A percentile compares a stretch with the other conserved stretches of the same genome.
phyloP scores from a whole-genome alignment of 148 eudicot genomes.

The Vaccinium macrocarpon region DNA sequence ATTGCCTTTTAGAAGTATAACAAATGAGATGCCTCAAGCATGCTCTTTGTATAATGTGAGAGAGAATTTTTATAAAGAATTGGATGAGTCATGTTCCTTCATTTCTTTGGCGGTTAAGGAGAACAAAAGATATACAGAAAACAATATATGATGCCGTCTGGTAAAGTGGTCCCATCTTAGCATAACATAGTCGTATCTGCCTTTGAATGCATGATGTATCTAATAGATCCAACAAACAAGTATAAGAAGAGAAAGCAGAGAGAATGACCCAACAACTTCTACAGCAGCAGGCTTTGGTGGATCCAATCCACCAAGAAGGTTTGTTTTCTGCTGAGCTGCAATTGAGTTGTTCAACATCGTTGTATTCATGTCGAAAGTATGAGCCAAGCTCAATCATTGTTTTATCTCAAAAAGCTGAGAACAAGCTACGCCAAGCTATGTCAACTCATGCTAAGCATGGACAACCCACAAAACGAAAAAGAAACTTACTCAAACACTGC shows the following conservation, averaged over 20 bases:
- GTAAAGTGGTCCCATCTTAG: not conserved
- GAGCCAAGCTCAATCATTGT: not conserved
- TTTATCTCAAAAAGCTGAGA: not conserved
- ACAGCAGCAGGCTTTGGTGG: not conserved
- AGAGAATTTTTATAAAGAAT: not conserved
- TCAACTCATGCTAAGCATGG: not conserved
- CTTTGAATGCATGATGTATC: not conserved
- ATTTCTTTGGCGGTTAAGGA: not conserved
- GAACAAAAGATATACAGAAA: not conserved
- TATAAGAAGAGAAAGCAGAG: not conserved
- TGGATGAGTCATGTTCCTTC: not conserved
- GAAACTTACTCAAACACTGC: not conserved
- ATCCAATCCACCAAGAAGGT: not conserved
- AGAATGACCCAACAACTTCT: not conserved
- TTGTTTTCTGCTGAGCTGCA: not conserved
- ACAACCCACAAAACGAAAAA: not conserved
- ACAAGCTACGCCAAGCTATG: not conserved
- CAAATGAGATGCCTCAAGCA: slow-evolving; percentile 1
- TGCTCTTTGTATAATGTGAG: not conserved
- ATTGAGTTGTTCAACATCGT: not conserved
- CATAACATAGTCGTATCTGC: not conserved
- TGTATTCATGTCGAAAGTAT: not conserved
- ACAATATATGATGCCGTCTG: not conserved
- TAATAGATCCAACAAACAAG: not conserved
- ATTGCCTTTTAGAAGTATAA: not conserved